Evolutionary conservation across 2,329 filamentous ascomycete species (phyloP).

Genomic region (Pyrenochaeta sp.): DNA sequence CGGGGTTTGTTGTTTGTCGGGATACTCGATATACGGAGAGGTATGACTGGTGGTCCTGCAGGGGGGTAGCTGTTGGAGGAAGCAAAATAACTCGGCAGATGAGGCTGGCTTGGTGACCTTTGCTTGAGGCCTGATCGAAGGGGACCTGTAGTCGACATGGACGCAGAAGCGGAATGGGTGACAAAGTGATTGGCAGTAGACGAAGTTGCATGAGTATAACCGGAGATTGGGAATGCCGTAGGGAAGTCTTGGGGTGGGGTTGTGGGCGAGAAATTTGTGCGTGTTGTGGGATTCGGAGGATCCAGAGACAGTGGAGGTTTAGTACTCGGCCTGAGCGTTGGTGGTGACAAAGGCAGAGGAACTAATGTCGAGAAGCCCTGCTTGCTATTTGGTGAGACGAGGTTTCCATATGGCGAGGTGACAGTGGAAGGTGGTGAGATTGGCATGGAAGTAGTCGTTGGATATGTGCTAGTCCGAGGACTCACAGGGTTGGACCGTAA

Average conservation of each 20-base stretch:
- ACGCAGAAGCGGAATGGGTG: conserved; percentile 33
- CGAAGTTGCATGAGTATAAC: conserved; percentile 15
- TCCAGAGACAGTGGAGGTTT: conserved; percentile 40
- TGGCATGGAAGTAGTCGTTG: conserved; percentile 30
- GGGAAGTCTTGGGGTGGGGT: conserved; percentile 20
- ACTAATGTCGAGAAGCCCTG: conserved; percentile 30
- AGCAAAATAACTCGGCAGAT: conserved; percentile 25
- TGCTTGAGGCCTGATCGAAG: conserved; percentile 17
- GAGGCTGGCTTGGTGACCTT: conserved; percentile 28
- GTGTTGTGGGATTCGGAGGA: conserved; percentile 41
- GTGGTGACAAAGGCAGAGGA: conserved; percentile 44
- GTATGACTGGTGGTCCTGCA: conserved; percentile 37
- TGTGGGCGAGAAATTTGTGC: conserved; percentile 38
- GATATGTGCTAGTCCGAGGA: conserved; percentile 16
- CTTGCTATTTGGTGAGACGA: conserved; percentile 19
- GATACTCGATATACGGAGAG: conserved; percentile 44
- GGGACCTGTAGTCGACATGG: conserved; percentile 13
- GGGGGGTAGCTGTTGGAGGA: conserved; percentile 13
- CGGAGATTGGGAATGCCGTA: conserved; percentile 17
- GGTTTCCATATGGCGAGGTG: conserved; percentile 17
- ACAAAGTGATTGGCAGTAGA: conserved; percentile 1
- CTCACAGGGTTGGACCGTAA: conserved; percentile 31
- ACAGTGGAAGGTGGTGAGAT: conserved; percentile 34
- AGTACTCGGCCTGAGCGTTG: conserved; percentile 42
- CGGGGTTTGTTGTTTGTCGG: conserved; percentile 40